These are phyloP conservation scores for Trametes villosa DNA, from an alignment of 768 basidiomycete genomes.

Conservation along the genomic window DNA sequence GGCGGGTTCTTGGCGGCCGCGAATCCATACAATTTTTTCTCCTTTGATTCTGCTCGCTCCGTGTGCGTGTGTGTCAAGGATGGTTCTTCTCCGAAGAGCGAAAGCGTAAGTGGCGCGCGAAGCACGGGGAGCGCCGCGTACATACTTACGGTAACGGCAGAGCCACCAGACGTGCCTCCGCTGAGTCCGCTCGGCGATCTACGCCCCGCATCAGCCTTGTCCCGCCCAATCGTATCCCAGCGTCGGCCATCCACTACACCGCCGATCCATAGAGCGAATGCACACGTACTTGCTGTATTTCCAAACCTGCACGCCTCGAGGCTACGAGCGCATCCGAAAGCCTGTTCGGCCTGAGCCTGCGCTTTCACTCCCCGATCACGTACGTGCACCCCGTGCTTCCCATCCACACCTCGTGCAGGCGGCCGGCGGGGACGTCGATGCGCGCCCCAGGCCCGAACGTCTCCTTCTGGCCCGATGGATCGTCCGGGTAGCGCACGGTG, in stretches of 20 bases:
- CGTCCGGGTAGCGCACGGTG: slow-evolving; percentile 32
- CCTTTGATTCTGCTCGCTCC: too few species aligned
- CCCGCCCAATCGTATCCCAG: background rate
- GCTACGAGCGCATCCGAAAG: background rate
- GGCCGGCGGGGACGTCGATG: slow-evolving; percentile 33
- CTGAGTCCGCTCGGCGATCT: background rate
- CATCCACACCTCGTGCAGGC: slow-evolving; percentile 37
- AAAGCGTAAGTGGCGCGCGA: background rate
- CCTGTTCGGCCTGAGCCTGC: background rate
- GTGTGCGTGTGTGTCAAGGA: too few species aligned
- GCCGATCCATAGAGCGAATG: background rate
- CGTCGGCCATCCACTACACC: background rate
- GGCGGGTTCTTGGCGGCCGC: background rate
- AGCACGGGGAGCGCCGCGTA: background rate
- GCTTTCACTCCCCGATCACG: slow-evolving; percentile 33
- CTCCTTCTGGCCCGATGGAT: slow-evolving; percentile 29
- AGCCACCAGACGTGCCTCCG: background rate
- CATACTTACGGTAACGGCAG: too few species aligned
- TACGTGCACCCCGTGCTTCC: slow-evolving; percentile 36
- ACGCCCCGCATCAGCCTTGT: slow-evolving; percentile 1
- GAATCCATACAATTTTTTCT: background rate
- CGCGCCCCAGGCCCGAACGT: slow-evolving; percentile 33
- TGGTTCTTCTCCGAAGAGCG: too few species aligned
- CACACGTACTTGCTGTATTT: background rate
- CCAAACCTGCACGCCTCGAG: too few species aligned